Base-by-base conservation (phyloP, 2,329 filamentous ascomycete species). In the Microdochium trichocladiopsis region DNA sequence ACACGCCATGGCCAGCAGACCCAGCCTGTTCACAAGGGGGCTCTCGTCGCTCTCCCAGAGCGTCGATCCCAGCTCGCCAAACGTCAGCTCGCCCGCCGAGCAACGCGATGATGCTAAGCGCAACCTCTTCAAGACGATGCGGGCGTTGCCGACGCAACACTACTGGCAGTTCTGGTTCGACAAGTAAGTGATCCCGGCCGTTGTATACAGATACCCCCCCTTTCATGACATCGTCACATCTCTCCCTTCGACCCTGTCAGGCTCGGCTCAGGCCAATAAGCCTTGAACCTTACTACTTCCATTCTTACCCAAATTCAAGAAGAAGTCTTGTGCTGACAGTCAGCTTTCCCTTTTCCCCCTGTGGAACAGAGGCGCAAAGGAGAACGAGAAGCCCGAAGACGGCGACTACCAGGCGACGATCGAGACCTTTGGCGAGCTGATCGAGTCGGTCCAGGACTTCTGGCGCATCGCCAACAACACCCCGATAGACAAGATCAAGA, bases 391-490 rank as follows among this genome's bases (percentile, higher is more conserved):
- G 53, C 48, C 67, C 47, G 64, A 74, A 59, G 68, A 68, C 55
- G 67, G 60, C 52, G 62, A 70, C 57, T 83, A 83, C 68, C 72
- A 77, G 53, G 72, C 69, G 51, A 70, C 80, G 57, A 77, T 86
- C 47, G 81, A 86, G 65, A 77, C 84, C 71, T 77, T 86, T 22
- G 80, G 78, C 61, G 71, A 72, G 49, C 79, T 82, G 69, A 85
- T 92, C 69, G 87, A 89, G 73, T 89, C 87, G 21, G 82, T 91
- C 45, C 88, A 91, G 78, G 89, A 92, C 66, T 92, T 92, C 68
- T 91, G 88, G 83, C 81, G 86, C 56, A 87, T 90, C 72, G 83
- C 84, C 73, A 91, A 92, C 72, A 90, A 91, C 69, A 88, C 86
- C 37, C 87, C 87, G 16, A 84, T 90, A 62, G 80, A 86, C 53